Conservation (phyloP, 2,329 filamentous ascomycete species). For the Xylariaceae sp. region DNA sequence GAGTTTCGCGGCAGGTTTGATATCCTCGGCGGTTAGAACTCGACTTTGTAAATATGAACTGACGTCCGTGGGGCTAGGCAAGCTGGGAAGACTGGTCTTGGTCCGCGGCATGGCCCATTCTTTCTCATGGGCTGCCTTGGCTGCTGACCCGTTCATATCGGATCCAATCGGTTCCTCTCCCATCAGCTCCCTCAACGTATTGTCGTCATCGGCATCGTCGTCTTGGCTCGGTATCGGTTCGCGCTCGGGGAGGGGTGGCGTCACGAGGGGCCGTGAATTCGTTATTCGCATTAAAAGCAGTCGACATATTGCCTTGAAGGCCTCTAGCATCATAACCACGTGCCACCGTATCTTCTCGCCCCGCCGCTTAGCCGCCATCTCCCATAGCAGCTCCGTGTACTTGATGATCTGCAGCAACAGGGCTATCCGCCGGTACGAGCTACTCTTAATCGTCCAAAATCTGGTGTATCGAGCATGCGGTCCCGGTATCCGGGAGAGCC, state of each 20-base stretch:
- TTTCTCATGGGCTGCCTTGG: constrained; percentile 48
- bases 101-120: constrained; percentile 95
- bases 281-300: constrained; percentile 77
- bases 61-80: constrained; percentile 78
- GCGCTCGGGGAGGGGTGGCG: constrained; percentile 77
- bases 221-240: constrained; percentile 63
- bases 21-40: constrained; percentile 91
- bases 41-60: constrained; percentile 82
- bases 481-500: constrained; percentile 46
- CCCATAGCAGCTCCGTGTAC: constrained; percentile 90
- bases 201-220: constrained; percentile 48
- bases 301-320: constrained; percentile 78
- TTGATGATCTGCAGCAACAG: constrained; percentile 82
- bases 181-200: constrained; percentile 30
- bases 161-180: constrained; percentile 34
- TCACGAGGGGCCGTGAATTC: constrained; percentile 73
- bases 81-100: constrained; percentile 72
- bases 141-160: constrained; percentile 38
- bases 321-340: constrained; percentile 77
- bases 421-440: constrained; percentile 74
- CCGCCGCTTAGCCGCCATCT: constrained; percentile 88
- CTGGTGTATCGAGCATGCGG: constrained; percentile 62
- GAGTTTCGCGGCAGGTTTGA: constrained; percentile 82
- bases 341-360: constrained; percentile 81
- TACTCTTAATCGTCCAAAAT: constrained; percentile 58